Evolutionary conservation across 2,329 filamentous ascomycete genomes (phyloP), one percentile per base, ranked within the genome.

Genomic region (Ophiostoma australiae): DNA sequence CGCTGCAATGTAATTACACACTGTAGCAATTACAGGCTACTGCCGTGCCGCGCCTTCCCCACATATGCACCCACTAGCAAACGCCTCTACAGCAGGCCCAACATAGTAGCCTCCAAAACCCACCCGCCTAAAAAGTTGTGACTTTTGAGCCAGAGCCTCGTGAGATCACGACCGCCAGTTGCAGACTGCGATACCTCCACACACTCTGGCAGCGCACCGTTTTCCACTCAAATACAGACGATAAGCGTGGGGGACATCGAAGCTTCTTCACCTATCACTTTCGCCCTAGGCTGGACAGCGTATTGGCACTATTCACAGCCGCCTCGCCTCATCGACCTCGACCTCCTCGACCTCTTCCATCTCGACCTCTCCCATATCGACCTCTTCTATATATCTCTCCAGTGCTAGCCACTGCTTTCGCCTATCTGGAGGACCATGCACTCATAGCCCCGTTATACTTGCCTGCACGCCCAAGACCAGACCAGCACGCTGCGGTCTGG

Each of bases 51-150:
- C 61, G 61, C 61, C 61, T 37, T 63, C 58, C 58, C 58, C 58
- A 63, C 61, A 65, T 65, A 55, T 55, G 48, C 48, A 55, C 48
- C 48, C 23, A 55, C 15, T n/a, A 23, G 55, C 58, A 63, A 63
- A 63, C 61, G 61, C 31, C 61, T 27, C 55, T 61, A 27, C 20
- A 31, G 27, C 3, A 31, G 27, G 27, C 52, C n/a, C n/a, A 3
- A 58, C 20, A 6, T 10, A 23, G 52, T 23, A 39, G 61, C 31
- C 61, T 27, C 61, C 27, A 65, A 35, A 65, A 65, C 31, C 17
- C 61, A 65, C 61, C 1, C 33, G 31, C 58, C 61, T 65, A n/a
- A 17, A 35, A 35, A n/a, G 31, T 37, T 65, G 31, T 17, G 33
- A 65, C 61, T 10, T 65, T 65, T 35, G 15, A 20, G 15, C 58